A percentile compares a stretch with the other conserved stretches of the same genome.
phyloP scores from a whole-genome alignment of 305 asterid genomes.

The Fraxinus xanthoxyloides region DNA sequence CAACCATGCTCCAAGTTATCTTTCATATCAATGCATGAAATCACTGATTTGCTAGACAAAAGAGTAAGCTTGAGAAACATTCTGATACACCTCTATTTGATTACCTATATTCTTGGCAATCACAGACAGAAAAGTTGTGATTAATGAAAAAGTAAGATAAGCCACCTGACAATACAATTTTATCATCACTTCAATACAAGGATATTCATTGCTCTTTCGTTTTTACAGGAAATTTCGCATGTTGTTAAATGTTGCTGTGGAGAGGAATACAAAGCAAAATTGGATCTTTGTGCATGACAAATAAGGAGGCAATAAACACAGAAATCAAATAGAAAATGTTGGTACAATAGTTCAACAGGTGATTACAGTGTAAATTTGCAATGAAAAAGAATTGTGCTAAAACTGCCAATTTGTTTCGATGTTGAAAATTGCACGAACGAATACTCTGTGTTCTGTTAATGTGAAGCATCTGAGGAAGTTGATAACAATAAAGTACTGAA shows the following conservation, averaged over 20 bases:
- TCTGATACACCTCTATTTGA: not conserved
- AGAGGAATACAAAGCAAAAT: slow-evolving; percentile 51
- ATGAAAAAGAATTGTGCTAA: not conserved
- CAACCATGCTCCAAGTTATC: not conserved
- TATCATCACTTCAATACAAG: slow-evolving; percentile 9
- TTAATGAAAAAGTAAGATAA: not conserved
- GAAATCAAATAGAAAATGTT: slow-evolving; percentile 4
- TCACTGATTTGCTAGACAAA: not conserved
- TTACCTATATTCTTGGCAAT: slow-evolving; percentile 6
- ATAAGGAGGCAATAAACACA: slow-evolving; percentile 20
- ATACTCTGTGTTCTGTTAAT: not conserved
- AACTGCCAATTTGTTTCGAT: slow-evolving; percentile 10
- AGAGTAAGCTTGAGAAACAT: not conserved
- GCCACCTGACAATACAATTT: not conserved
- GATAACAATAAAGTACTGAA: not conserved
- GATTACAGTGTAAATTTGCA: slow-evolving; percentile 6
- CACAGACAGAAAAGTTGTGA: not conserved
- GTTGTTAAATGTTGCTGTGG: slow-evolving; percentile 70
- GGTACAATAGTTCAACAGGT: slow-evolving; percentile 23
- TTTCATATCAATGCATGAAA: not conserved
- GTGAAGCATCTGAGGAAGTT: not conserved
- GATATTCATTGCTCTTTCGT: slow-evolving; percentile 3
- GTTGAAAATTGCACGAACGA: not conserved
- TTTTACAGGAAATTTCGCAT: slow-evolving; percentile 59
- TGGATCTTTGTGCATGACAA: slow-evolving; percentile 35